A percentile compares a stretch with the other conserved stretches of the same genome.
Conservation (phyloP, 192 early-diverging fungal genomes). For the Radiomyces spectabilis region DNA sequence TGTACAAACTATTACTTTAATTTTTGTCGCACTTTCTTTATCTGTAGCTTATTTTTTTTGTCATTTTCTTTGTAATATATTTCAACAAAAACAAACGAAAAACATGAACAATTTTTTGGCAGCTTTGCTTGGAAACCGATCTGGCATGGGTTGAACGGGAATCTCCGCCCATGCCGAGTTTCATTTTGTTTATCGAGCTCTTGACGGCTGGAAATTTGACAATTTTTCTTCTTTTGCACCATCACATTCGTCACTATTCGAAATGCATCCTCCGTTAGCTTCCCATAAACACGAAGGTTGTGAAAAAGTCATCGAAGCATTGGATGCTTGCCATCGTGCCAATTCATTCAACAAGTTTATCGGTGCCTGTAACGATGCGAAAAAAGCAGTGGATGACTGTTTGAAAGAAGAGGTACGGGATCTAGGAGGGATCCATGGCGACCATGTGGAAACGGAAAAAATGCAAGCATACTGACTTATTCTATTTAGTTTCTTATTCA, state of each 20-base stretch:
- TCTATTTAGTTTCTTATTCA: conserved; percentile 34
- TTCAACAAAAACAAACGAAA: not conserved
- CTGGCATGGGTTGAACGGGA: no score
- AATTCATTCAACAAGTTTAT: conserved; percentile 42
- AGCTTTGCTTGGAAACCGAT: not conserved
- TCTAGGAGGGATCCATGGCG: not conserved
- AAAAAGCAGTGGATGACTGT: conserved; percentile 42
- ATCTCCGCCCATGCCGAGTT: no score
- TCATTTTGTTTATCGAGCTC: no score
- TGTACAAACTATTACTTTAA: no score
- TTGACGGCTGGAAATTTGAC: not conserved
- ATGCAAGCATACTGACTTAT: no score
- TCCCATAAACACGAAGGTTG: conserved; percentile 36
- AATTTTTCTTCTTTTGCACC: not conserved
- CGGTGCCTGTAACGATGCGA: conserved; percentile 43
- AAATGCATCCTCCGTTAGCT: conserved; percentile 34
- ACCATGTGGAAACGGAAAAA: no score
- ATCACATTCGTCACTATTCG: not conserved
- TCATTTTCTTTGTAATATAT: not conserved
- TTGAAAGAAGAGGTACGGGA: conserved; percentile 40
- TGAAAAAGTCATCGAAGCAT: conserved; percentile 41
- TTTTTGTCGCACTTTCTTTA: no score
- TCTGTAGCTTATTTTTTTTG: not conserved
- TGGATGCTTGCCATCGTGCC: conserved; percentile 43
- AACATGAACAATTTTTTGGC: no score